Evolutionary conservation across 2,329 filamentous ascomycete genomes (phyloP), one percentile per base, ranked within the genome.

Genomic region (Chalara sp.): DNA sequence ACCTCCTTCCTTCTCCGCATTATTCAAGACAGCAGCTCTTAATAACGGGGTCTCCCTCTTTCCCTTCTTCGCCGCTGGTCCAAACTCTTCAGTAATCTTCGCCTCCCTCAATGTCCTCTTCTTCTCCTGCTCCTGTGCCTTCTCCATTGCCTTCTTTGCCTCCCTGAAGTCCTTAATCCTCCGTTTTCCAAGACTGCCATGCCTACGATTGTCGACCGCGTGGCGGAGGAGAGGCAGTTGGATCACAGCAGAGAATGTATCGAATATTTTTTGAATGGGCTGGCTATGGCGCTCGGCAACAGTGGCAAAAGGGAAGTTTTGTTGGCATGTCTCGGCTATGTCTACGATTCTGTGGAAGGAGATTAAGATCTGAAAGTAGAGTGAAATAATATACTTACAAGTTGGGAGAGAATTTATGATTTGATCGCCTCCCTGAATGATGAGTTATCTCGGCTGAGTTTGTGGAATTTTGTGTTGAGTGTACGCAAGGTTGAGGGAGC

Each of bases 271-370:
- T 37, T 70, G 67, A 6, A 72, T 65, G 0, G 71, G 56, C 10
- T 69, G 62, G 11, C 67, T 65, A 54, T 77, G 74, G 21, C 73
- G 67, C 48, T 67, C 65, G 2, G 74, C 74, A 4, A 78, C 66
- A 32, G 68, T 67, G 4, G 67, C 67, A 47, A 74, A 75, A 4
- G 74, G 74, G 47, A 76, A 75, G 4, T 62, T 62, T 46, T 68
- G 67, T 57, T 74, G 69, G 42, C 72, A 71, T 0, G 74, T 76
- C 58, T 76, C 70, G 4, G 73, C 73, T 28, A 77, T 70, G 58
- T 77, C 74, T 29, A 75, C 70, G 37, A 76, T 70, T 29, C 75
- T 65, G 65, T 64, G 32, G 12, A 53, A 49, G 8, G 8, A 6
- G 8, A 46, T 43, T 6, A 12, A n/a, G 6, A 40, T 21, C 5